Evolutionary conservation across 805 yeast species (phyloP).

Genomic region (Candida ficus): DNA sequence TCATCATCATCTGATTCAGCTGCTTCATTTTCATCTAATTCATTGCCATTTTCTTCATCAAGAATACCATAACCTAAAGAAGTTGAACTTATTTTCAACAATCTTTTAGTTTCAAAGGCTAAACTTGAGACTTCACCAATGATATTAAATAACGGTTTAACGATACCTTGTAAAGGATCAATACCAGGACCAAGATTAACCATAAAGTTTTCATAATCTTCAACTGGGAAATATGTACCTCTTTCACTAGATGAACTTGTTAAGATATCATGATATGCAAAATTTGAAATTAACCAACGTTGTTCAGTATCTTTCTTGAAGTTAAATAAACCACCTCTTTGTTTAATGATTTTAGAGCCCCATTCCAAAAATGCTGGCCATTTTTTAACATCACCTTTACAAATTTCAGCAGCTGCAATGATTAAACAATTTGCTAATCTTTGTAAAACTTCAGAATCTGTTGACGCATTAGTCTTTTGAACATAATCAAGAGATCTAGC

Average conservation of each 20-base stretch:
- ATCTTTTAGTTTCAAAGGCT: conserved; percentile 45
- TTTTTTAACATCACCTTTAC: conserved; percentile 72
- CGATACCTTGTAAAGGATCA: conserved; percentile 70
- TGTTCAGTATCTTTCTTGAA: conserved; percentile 50
- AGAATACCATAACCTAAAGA: conserved; percentile 24
- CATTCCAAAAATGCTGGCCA: conserved; percentile 65
- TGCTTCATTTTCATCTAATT: conserved; percentile 12
- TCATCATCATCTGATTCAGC: conserved; percentile 9
- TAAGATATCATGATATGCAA: conserved; percentile 75
- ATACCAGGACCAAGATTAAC: conserved; percentile 36
- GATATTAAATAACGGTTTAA: conserved; percentile 59
- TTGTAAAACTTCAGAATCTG: conserved; percentile 24
- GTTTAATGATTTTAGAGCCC: conserved; percentile 58
- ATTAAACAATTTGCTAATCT: conserved; percentile 64
- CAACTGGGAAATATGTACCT: conserved; percentile 59
- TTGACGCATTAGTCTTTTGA: conserved; percentile 26
- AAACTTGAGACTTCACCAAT: conserved; percentile 66
- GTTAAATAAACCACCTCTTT: conserved; percentile 55
- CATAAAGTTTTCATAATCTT: conserved; percentile 45
- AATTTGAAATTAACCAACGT: conserved; percentile 71
- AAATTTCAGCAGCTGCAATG: conserved; percentile 75
- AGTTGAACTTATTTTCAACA: conserved; percentile 25
- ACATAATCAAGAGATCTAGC: conserved; percentile 42
- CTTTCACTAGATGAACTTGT: conserved; percentile 56
- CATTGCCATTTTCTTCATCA: conserved; percentile 17